phyloP scores from a whole-genome alignment of 1,284 basidiomycete species.

The Boletellus deceptivus region DNA sequence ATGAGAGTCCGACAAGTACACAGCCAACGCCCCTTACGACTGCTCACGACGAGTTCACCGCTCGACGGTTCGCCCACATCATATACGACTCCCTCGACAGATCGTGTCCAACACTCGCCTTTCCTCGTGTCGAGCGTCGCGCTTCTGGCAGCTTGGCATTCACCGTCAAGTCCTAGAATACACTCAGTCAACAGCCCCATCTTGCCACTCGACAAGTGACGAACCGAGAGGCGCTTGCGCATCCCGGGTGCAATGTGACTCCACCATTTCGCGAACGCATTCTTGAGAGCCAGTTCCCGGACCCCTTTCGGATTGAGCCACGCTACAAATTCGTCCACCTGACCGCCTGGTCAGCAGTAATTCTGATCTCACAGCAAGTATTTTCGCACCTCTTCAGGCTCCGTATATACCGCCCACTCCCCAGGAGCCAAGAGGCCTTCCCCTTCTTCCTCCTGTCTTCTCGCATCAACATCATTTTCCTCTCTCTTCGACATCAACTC shows the following conservation, averaged over 20 bases:
- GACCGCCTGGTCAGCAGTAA: constrained; percentile 16
- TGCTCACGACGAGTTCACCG: constrained; percentile 38
- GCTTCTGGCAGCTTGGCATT: constrained; percentile 71
- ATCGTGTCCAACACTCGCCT: constrained; percentile 54
- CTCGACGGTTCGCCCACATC: constrained; percentile 78
- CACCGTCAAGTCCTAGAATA: constrained; percentile 59
- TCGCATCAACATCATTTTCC: constrained; percentile 55
- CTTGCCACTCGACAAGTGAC: constrained; percentile 28
- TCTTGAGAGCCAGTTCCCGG: constrained; percentile 83
- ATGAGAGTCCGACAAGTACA: constrained; percentile 3
- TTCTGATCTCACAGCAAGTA: not conserved
- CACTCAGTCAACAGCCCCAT: constrained; percentile 8
- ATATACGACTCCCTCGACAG: constrained; percentile 76
- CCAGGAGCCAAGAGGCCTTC: constrained; percentile 69
- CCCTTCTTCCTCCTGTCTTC: constrained; percentile 75
- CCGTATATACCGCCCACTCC: constrained; percentile 90
- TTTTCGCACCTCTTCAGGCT: constrained; percentile 75
- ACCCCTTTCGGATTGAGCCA: constrained; percentile 94
- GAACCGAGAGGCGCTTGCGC: constrained; percentile 66
- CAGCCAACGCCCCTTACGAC: not conserved
- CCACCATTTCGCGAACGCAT: constrained; percentile 81
- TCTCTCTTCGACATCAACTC: constrained; percentile 63
- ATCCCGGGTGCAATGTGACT: constrained; percentile 82
- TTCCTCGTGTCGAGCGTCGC: constrained; percentile 71
- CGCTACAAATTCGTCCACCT: constrained; percentile 80